These are phyloP conservation scores for Fonsecaea pugnacius DNA, from an alignment of 2,329 filamentous ascomycete species.

Conservation along the genomic window DNA sequence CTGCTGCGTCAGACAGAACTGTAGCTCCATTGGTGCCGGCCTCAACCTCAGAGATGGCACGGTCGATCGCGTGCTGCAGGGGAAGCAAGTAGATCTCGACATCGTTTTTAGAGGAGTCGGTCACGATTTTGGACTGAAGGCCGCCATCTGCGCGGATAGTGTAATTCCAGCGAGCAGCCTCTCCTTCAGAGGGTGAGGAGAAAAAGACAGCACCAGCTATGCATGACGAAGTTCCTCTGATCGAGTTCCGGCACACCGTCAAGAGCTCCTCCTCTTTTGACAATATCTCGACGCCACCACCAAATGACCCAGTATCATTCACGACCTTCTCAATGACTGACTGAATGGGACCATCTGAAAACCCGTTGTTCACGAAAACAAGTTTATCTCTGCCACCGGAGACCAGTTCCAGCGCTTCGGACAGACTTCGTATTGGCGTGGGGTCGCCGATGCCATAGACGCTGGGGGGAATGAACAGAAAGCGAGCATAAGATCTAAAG, in stretches of 20 bases:
- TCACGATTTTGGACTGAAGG: slow-evolving; percentile 68
- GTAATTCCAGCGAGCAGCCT: slow-evolving; percentile 77
- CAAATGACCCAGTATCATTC: slow-evolving; percentile 59
- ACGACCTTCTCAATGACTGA: slow-evolving; percentile 68
- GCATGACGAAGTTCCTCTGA: slow-evolving; percentile 71
- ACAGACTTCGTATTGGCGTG: slow-evolving; percentile 65
- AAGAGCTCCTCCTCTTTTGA: slow-evolving; percentile 63
- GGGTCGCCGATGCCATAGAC: slow-evolving; percentile 72
- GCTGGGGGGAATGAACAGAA: slow-evolving; percentile 79
- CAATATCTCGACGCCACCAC: slow-evolving; percentile 61
- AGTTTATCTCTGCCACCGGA: slow-evolving; percentile 68
- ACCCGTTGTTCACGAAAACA: slow-evolving; percentile 77
- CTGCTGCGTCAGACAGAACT: slow-evolving; percentile 47
- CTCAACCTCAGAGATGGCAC: slow-evolving; percentile 59
- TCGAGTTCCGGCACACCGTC: slow-evolving; percentile 64
- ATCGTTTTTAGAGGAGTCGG: slow-evolving; percentile 70
- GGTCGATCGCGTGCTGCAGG: slow-evolving; percentile 77
- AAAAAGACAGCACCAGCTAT: slow-evolving; percentile 76
- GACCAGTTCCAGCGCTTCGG: slow-evolving; percentile 65
- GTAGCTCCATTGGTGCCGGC: slow-evolving; percentile 54
- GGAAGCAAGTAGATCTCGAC: slow-evolving; percentile 78
- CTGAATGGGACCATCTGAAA: slow-evolving; percentile 71
- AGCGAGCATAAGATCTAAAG: slow-evolving; percentile 70
- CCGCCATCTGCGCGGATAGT: slow-evolving; percentile 76
- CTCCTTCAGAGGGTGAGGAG: slow-evolving; percentile 73